Percentiles rank a stretch among this genome's conserved stretches.
These are phyloP conservation scores for Yamadazyma endophytica DNA, from an alignment of 805 yeast species.

Conservation along the genomic window DNA sequence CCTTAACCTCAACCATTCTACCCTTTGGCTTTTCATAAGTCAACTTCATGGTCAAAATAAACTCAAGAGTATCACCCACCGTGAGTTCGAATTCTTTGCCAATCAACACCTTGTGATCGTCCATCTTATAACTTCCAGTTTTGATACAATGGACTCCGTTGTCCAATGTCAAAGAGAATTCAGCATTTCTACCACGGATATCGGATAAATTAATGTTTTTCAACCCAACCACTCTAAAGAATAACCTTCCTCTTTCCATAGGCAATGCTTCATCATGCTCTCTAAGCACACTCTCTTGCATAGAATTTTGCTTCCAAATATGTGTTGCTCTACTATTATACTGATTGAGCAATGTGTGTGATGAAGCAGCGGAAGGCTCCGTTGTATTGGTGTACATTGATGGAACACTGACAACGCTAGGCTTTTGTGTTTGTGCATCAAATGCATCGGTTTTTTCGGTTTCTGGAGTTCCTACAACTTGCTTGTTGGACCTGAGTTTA, in stretches of 20 bases:
- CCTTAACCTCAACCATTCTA: slow-evolving; percentile 56
- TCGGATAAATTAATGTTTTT: slow-evolving; percentile 47
- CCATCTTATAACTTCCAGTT: slow-evolving; percentile 50
- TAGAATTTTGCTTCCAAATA: slow-evolving; percentile 12
- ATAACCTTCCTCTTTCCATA: slow-evolving; percentile 50
- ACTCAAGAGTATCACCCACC: slow-evolving; percentile 56
- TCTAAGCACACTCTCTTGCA: slow-evolving; percentile 11
- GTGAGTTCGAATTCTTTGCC: slow-evolving; percentile 78
- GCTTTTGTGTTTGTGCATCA: slow-evolving; percentile 11
- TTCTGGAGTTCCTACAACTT: no score
- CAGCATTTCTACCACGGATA: slow-evolving; percentile 40
- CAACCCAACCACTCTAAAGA: slow-evolving; percentile 46
- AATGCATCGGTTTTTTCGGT: slow-evolving; percentile 4
- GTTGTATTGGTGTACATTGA: slow-evolving; percentile 14
- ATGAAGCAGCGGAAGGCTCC: slow-evolving; percentile 12
- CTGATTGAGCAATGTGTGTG: slow-evolving; percentile 11
- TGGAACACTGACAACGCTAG: slow-evolving; percentile 33
- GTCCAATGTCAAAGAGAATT: slow-evolving; percentile 57
- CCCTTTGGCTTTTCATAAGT: slow-evolving; percentile 48
- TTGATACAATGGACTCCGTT: slow-evolving; percentile 78
- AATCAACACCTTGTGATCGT: slow-evolving; percentile 32
- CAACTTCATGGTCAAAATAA: slow-evolving; percentile 71
- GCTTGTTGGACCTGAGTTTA: no score
- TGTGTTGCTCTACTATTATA: slow-evolving; percentile 2
- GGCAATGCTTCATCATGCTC: slow-evolving; percentile 8